Evolutionary conservation across 768 basidiomycete species (phyloP).

Genomic region (Leccinum arenicola): DNA sequence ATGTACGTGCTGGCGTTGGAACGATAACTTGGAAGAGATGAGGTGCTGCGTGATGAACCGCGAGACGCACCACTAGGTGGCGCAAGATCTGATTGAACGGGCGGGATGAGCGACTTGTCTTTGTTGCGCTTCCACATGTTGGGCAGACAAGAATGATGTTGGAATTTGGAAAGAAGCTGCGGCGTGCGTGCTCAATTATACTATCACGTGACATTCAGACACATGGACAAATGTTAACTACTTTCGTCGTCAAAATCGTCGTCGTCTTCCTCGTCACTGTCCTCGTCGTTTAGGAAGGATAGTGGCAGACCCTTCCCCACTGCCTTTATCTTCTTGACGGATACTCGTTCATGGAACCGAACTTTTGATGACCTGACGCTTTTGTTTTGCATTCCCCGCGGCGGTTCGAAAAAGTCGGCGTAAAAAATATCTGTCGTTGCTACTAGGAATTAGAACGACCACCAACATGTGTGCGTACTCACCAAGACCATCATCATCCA

Average conservation of each 20-base stretch:
- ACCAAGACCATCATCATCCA: slow-evolving; percentile 43
- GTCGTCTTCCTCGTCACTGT: slow-evolving; percentile 39
- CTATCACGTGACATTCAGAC: slow-evolving; percentile 14
- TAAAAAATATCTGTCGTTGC: slow-evolving; percentile 58
- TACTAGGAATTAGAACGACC: slow-evolving; percentile 1
- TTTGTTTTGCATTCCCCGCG: slow-evolving; percentile 28
- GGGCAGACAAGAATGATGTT: background rate
- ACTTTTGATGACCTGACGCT: slow-evolving; percentile 43
- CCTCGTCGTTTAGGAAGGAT: slow-evolving; percentile 35
- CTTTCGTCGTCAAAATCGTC: slow-evolving; percentile 31
- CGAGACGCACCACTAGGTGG: slow-evolving; percentile 27
- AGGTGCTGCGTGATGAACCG: slow-evolving; percentile 32
- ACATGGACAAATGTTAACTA: background rate
- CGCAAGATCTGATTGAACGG: slow-evolving; percentile 43
- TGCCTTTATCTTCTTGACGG: slow-evolving; percentile 76
- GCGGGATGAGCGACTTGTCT: slow-evolving; percentile 63
- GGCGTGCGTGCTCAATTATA: background rate
- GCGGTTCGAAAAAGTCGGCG: slow-evolving; percentile 78
- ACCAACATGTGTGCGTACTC: slow-evolving; percentile 17
- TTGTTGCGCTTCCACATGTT: slow-evolving; percentile 60
- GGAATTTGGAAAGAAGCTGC: background rate
- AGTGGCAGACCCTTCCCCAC: slow-evolving; percentile 64
- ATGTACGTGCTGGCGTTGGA: slow-evolving; percentile 63
- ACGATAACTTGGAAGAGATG: slow-evolving; percentile 42
- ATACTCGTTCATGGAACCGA: slow-evolving; percentile 77